Conservation (phyloP, 176 grass and related monocot genomes). For the Carex kokanica region DNA sequence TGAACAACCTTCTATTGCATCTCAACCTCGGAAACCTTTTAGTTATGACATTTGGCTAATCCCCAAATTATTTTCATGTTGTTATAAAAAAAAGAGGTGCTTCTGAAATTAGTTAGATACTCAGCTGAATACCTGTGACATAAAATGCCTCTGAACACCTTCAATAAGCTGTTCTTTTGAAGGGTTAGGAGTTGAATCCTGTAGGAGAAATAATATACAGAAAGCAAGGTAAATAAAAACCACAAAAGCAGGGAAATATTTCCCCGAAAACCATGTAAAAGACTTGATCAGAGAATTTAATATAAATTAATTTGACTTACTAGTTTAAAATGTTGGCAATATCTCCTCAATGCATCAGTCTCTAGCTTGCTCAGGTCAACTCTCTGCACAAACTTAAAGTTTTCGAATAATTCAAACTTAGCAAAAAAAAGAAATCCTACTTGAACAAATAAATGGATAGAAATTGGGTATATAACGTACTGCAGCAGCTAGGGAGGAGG, state of each 20-base stretch:
- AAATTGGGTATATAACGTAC: constrained; percentile 38
- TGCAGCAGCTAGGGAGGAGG: constrained; percentile 43
- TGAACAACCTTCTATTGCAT: not conserved
- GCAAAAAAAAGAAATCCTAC: not conserved
- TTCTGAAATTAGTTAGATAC: not conserved
- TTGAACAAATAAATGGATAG: constrained; percentile 6
- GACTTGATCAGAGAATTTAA: not conserved
- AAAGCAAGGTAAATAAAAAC: constrained; percentile 23
- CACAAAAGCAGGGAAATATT: not conserved
- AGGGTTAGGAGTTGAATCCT: constrained; percentile 67
- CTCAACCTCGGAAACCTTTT: not conserved
- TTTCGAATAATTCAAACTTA: constrained; percentile 11
- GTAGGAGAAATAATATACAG: constrained; percentile 10
- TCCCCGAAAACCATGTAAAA: not conserved
- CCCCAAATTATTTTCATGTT: not conserved
- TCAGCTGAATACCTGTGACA: constrained; percentile 53
- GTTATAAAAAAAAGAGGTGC: not conserved
- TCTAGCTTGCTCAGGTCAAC: constrained; percentile 89
- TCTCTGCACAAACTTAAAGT: constrained; percentile 45
- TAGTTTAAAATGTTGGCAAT: constrained; percentile 77
- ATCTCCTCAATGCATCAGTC: constrained; percentile 76
- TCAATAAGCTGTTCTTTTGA: constrained; percentile 80
- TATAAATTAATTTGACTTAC: constrained; percentile 40
- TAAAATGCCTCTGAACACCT: constrained; percentile 76
- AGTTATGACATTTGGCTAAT: not conserved